Evolutionary conservation across 2,329 filamentous ascomycete species (phyloP).

Genomic region (Aspergillus sp.): DNA sequence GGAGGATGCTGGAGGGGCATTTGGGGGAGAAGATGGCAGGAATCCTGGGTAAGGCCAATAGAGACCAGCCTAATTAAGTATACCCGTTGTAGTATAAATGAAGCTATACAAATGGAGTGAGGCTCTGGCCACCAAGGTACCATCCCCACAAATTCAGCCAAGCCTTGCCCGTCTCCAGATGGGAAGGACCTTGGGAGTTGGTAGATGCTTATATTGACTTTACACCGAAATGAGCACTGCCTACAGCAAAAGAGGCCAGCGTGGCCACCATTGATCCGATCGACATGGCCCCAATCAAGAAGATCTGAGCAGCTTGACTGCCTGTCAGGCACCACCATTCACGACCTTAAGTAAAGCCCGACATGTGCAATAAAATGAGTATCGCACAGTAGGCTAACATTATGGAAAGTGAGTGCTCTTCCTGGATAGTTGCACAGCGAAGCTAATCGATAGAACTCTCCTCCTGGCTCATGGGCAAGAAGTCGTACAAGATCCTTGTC

Average conservation of each 20-base stretch:
- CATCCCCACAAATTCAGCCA: neutral
- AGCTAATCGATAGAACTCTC: neutral
- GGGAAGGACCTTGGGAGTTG: conserved; percentile 1
- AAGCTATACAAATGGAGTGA: too few species aligned
- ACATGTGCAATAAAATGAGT: neutral
- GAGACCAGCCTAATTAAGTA: too few species aligned
- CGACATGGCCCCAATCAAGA: neutral
- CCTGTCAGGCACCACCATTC: neutral
- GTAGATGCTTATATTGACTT: neutral
- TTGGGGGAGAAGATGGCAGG: conserved; percentile 22
- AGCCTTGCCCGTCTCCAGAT: neutral
- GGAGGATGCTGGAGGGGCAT: conserved; percentile 32
- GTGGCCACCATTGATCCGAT: neutral
- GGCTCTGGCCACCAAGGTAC: neutral
- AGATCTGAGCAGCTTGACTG: neutral
- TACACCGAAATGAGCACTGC: too few species aligned
- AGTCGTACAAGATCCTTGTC: neutral
- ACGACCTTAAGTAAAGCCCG: neutral
- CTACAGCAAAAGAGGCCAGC: neutral
- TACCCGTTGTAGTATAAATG: too few species aligned
- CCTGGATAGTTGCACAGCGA: too few species aligned
- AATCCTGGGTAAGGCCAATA: neutral
- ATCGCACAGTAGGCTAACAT: neutral
- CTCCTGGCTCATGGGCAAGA: neutral
- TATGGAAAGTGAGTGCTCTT: neutral